Evolutionary conservation across 202 grass and related monocot species (phyloP), one percentile per base, ranked within the genome.

Genomic region (Carex arenaria): DNA sequence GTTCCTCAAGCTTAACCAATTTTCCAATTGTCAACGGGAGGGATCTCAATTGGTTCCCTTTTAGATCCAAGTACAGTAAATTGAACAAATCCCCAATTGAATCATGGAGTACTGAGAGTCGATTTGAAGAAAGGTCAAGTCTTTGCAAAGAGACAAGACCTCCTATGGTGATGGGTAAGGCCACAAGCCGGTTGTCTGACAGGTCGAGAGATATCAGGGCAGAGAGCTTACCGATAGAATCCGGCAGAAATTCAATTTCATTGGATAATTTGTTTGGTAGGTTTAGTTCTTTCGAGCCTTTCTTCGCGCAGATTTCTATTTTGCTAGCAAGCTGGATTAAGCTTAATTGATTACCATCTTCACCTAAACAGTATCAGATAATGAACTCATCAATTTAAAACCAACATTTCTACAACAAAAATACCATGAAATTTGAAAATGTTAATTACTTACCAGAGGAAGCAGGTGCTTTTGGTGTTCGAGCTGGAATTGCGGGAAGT

Each of bases 191-290:
- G 66, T 99, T 99, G 54, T 99, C 91, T 0, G 96, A 95, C 72
- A 99, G 82, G 83, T 99, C 93, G 71, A 99, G 91, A 69, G 87
- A 88, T 17, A 90, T 86, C 52, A 99, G 88, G 64, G 52, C 81
- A 90, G 80, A 92, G 18, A 99, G 89, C 85, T 99, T 99, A 76
- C 93, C 91, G 40, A 99, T 88, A 60, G 93, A 99, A 88, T 96
- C 96, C 56, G 96, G 96, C 45, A 99, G 61, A 93, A 93, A 99
- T 74, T 99, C 96, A 19, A 99, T 92, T 84, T 96, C 90, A 77
- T 71, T 57, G 60, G 83, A 86, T 60, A 99, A 91, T 79, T 91
- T 96, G 76, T 84, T 89, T 78, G 92, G 91, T 10, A 99, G 80
- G 64, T 85, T 87, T 23, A 99, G 83, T 52, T 96, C 96, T 0